A percentile compares a stretch with the other conserved stretches of the same genome.
phyloP scores from a whole-genome alignment of 768 basidiomycete species.

The Crassisporium funariophilum region DNA sequence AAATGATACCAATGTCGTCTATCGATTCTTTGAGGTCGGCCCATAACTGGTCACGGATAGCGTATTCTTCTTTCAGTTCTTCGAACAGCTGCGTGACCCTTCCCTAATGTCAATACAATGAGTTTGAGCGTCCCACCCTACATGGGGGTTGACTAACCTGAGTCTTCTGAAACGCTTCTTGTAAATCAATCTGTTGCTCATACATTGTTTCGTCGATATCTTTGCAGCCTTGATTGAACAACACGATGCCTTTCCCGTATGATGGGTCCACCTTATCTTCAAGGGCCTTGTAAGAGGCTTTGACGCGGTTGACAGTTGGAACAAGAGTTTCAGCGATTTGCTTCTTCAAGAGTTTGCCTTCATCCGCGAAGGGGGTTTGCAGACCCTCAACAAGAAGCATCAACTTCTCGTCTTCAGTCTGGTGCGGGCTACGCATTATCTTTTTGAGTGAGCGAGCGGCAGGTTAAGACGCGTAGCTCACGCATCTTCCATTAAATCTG shows the following conservation, averaged over 20 bases:
- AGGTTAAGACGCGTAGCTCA: slow-evolving; percentile 21
- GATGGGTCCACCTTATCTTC: slow-evolving; percentile 39
- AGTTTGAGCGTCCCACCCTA: slow-evolving; percentile 2
- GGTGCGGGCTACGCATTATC: slow-evolving; percentile 23
- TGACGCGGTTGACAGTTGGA: slow-evolving; percentile 51
- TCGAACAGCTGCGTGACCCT: slow-evolving; percentile 42
- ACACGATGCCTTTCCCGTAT: slow-evolving; percentile 46
- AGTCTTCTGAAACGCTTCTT: slow-evolving; percentile 37
- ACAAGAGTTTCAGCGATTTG: slow-evolving; percentile 47
- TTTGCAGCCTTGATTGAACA: slow-evolving; percentile 59
- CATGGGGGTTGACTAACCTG: slow-evolving; percentile 40
- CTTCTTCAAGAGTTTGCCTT: slow-evolving; percentile 38
- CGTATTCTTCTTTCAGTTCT: slow-evolving; percentile 51
- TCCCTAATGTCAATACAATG: slow-evolving; percentile 34
- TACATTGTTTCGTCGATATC: slow-evolving; percentile 48
- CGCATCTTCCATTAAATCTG: slow-evolving; percentile 48
- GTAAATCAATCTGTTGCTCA: slow-evolving; percentile 45
- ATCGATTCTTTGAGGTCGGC: slow-evolving; percentile 44
- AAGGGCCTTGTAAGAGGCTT: slow-evolving; percentile 37
- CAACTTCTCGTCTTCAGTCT: slow-evolving; percentile 30
- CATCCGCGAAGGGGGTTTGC: slow-evolving; percentile 41
- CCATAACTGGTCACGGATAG: slow-evolving; percentile 53
- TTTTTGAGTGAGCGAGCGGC: slow-evolving; percentile 15
- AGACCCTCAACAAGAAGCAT: slow-evolving; percentile 42
- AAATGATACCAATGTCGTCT: slow-evolving; percentile 45